A percentile compares a stretch with the other conserved stretches of the same genome.
These are phyloP conservation scores for Lipomyces spencermartinsiae DNA, from an alignment of 805 yeast species.

Conservation along the genomic window DNA sequence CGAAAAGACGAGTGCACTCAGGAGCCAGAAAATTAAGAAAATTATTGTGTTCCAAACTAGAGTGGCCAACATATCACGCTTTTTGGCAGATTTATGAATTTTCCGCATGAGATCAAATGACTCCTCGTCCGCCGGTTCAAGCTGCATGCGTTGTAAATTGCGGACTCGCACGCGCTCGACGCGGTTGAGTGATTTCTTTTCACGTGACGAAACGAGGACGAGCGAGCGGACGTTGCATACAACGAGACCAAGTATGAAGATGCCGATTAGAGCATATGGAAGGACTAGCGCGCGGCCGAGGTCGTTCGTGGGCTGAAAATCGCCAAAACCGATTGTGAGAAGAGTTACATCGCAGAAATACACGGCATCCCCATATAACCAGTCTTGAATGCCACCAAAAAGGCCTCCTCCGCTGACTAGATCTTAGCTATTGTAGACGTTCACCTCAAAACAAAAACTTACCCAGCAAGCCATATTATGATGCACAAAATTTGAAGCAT, in stretches of 20 bases:
- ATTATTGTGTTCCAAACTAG: conserved; percentile 9
- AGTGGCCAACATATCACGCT: conserved; percentile 44
- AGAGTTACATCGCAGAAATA: conserved; percentile 77
- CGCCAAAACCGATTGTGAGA: conserved; percentile 86
- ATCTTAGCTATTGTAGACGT: conserved; percentile 24
- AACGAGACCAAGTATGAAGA: conserved; percentile 76
- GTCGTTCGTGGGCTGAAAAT: conserved; percentile 60
- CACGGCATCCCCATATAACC: conserved; percentile 68
- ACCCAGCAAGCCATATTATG: conserved; percentile 65
- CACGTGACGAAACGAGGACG: conserved; percentile 64
- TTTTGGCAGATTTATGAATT: conserved; percentile 48
- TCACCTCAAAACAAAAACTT: not conserved
- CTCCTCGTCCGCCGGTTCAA: conserved; percentile 41
- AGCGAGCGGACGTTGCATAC: conserved; percentile 72
- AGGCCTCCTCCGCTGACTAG: conserved; percentile 64
- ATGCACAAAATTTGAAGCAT: conserved; percentile 71
- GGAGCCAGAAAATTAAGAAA: conserved; percentile 60
- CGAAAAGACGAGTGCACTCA: conserved; percentile 72
- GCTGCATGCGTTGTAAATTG: conserved; percentile 39
- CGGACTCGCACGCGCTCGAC: conserved; percentile 58
- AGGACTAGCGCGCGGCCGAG: conserved; percentile 65
- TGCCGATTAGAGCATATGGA: conserved; percentile 71
- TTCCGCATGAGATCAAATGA: conserved; percentile 65
- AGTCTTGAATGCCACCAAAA: conserved; percentile 54
- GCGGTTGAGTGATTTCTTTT: conserved; percentile 70